Percentiles rank a stretch among this genome's conserved stretches.
These are phyloP conservation scores for Talaromyces sp. DNA, from an alignment of 2,329 filamentous ascomycete genomes.

Conservation along the genomic window DNA sequence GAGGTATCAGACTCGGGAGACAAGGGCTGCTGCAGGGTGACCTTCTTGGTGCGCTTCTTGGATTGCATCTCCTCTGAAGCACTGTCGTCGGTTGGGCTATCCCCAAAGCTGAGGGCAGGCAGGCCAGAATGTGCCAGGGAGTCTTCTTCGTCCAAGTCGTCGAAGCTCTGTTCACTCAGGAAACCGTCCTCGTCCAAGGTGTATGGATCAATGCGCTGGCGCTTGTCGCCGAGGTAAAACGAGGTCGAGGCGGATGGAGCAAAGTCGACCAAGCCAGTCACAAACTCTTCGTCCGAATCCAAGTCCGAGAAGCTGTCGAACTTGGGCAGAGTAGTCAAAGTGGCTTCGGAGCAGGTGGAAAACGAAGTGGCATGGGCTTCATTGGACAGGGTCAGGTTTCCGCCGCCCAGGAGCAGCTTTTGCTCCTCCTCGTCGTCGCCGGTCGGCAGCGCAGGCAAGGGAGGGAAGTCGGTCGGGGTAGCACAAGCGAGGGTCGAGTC, in stretches of 20 bases:
- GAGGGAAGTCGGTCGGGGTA: conserved; percentile 57
- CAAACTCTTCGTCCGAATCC: conserved; percentile 85
- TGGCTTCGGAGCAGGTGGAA: conserved; percentile 41
- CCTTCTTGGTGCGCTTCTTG: conserved; percentile 44
- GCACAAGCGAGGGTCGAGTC: conserved; percentile 39
- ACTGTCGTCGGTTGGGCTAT: conserved; percentile 31
- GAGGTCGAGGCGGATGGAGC: conserved; percentile 50
- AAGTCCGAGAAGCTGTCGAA: conserved; percentile 87
- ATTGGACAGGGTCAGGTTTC: conserved; percentile 31
- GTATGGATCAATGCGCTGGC: conserved; percentile 66
- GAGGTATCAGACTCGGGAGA: conserved; percentile 25
- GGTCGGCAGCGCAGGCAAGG: conserved; percentile 47
- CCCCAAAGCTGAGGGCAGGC: conserved; percentile 53
- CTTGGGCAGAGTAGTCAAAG: conserved; percentile 57
- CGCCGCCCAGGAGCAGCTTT: conserved; percentile 29
- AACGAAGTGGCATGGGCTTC: conserved; percentile 33
- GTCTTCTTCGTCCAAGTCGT: conserved; percentile 66
- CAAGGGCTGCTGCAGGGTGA: conserved; percentile 23
- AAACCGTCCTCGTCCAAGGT: conserved; percentile 72
- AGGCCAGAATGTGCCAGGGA: conserved; percentile 56
- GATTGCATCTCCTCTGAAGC: conserved; percentile 36
- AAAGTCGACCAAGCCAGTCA: conserved; percentile 67
- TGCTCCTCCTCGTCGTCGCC: conserved; percentile 35
- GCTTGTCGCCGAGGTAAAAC: conserved; percentile 58
- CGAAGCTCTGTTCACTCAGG: conserved; percentile 69